Evolutionary conservation across 2,329 filamentous ascomycete genomes (phyloP).

Genomic region (Calonectria pseudoreteaudii): DNA sequence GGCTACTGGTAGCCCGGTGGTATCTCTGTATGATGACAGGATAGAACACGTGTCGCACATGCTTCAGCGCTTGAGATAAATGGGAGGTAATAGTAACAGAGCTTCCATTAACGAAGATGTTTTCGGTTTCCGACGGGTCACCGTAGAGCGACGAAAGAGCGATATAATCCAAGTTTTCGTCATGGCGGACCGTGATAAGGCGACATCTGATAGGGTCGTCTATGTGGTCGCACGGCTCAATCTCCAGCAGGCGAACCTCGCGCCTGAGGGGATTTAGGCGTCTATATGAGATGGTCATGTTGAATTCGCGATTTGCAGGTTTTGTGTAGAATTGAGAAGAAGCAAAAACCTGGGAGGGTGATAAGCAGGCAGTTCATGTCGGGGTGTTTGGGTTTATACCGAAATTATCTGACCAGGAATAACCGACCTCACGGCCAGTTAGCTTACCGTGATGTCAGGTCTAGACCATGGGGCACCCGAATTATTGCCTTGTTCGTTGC

Average conservation of each 20-base stretch:
- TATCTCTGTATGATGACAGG: conserved; percentile 36
- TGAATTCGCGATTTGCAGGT: not conserved
- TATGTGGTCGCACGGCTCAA: conserved; percentile 42
- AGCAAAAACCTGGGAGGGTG: not conserved
- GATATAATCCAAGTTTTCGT: conserved; percentile 41
- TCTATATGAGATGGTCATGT: conserved; percentile 20
- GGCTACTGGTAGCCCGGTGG: conserved; percentile 31
- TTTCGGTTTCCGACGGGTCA: conserved; percentile 44
- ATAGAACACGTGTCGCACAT: conserved; percentile 49
- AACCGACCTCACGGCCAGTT: not conserved
- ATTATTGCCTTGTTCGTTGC: not conserved
- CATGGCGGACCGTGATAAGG: conserved; percentile 45
- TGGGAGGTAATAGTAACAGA: conserved; percentile 43
- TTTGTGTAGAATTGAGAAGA: not conserved
- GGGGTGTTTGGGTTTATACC: conserved; percentile 7
- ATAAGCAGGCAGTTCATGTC: not conserved
- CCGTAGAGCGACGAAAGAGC: conserved; percentile 47
- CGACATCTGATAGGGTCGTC: conserved; percentile 48
- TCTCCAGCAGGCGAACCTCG: conserved; percentile 50
- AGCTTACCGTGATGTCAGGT: not conserved
- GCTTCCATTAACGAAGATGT: conserved; percentile 43
- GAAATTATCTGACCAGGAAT: not conserved
- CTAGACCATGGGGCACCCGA: conserved; percentile 1
- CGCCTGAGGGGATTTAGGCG: conserved; percentile 25
- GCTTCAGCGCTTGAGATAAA: conserved; percentile 45